phyloP scores from a whole-genome alignment of 257 asterid species.

The Solanum piurae region DNA sequence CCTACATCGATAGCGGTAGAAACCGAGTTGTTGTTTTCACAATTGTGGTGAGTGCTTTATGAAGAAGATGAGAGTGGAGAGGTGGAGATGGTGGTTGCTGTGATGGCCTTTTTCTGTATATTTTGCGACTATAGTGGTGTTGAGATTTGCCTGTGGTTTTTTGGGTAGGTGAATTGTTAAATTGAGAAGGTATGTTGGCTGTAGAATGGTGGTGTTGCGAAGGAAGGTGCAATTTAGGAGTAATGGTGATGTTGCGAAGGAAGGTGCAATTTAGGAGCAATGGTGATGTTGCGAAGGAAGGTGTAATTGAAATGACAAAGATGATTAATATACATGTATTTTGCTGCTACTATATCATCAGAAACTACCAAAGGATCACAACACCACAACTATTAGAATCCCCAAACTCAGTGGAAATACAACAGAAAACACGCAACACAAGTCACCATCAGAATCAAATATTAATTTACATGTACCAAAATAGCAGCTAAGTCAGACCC shows the following conservation, averaged over 20 bases:
- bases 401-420: background rate
- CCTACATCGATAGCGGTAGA: background rate
- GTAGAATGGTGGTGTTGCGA: background rate
- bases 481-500: background rate
- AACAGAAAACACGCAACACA: background rate
- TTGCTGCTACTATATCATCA: background rate
- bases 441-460: background rate
- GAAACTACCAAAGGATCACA: background rate
- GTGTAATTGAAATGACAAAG: background rate
- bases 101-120: too few species aligned
- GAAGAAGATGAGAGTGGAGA: background rate
- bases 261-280: background rate
- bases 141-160: too few species aligned
- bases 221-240: background rate
- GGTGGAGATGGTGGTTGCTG: background rate
- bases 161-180: too few species aligned
- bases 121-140: too few species aligned
- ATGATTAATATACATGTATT: background rate
- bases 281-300: background rate
- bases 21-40: background rate
- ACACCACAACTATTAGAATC: background rate
- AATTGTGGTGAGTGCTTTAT: background rate
- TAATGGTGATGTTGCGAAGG: background rate
- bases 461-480: background rate
- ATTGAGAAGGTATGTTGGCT: too few species aligned